A percentile compares a stretch with the other conserved stretches of the same genome.
phyloP scores from a whole-genome alignment of 257 asterid genomes.

The Lantana camara region DNA sequence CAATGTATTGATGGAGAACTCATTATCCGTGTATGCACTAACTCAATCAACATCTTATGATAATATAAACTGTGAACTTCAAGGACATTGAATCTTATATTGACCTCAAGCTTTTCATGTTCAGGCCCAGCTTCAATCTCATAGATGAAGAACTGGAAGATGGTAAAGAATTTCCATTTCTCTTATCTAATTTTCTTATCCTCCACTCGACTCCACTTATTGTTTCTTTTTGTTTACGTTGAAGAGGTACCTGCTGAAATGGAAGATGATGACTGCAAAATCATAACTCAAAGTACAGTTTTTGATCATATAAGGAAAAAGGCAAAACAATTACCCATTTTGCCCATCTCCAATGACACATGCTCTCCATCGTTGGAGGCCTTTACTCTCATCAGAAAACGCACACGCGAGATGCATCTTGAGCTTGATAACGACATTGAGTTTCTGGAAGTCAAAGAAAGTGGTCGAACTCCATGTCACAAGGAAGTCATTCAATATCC shows the following conservation, averaged over 20 bases:
- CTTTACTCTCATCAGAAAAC: conserved; percentile 70
- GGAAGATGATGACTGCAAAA: conserved; percentile 79
- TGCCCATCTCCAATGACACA: conserved; percentile 45
- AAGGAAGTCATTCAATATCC: conserved; percentile 30
- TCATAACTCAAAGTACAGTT: conserved; percentile 65
- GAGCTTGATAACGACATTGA: conserved; percentile 47
- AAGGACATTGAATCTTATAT: neutral
- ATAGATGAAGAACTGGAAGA: conserved; percentile 68
- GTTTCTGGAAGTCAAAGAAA: conserved; percentile 39
- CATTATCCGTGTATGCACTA: conserved; percentile 55
- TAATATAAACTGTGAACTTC: neutral
- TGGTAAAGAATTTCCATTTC: conserved; percentile 45
- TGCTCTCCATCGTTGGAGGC: conserved; percentile 67
- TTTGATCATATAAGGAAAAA: conserved; percentile 81
- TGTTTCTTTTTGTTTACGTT: conserved; percentile 25
- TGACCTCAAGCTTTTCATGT: conserved; percentile 34
- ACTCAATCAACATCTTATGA: conserved; percentile 4
- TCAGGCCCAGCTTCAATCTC: conserved; percentile 91
- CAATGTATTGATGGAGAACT: conserved; percentile 42
- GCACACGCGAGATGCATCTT: conserved; percentile 69
- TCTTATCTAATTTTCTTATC: conserved; percentile 24
- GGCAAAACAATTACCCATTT: conserved; percentile 69
- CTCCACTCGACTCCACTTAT: conserved; percentile 5
- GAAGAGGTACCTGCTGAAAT: conserved; percentile 46
- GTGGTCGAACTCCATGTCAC: conserved; percentile 32